Evolutionary conservation across 2,329 filamentous ascomycete species (phyloP), one percentile per base, ranked within the genome.

Genomic region (Colletotrichum sidae): DNA sequence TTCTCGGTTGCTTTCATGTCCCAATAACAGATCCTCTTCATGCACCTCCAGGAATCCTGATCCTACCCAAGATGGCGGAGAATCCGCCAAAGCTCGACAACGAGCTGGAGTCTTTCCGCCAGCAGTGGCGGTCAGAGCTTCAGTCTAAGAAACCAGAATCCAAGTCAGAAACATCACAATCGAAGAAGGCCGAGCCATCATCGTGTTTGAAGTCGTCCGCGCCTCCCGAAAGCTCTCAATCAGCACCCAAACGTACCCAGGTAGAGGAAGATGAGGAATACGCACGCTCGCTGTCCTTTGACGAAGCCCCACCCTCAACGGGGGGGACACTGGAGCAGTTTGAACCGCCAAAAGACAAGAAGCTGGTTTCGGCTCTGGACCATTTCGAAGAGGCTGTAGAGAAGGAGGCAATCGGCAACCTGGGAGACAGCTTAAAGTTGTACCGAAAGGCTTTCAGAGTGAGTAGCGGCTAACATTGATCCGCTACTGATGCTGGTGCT

Each of bases 331-430:
- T 47, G 15, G 60, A 56, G 6, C 38, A 68, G 9, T 47, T 70
- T 13, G 75, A 64, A 33, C 70, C 66, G 5, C 46, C 65, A 37
- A 68, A 71, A 35, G 72, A 76, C 10, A 76, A 70, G 60, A 78
- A 91, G 70, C 92, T 92, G 5, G 81, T 83, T 25, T 92, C 94
- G 10, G 96, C 96, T 1, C 79, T 99, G 13, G 96, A 98, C 71
- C 92, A 97, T 76, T 98, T 96, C 72, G 96, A 98, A 76, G 88
- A 88, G 74, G 96, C 95, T 4, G 94, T 97, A 60, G 92, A 96
- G 78, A 94, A 90, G 77, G 96, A 99, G 79, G 87, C 85, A 0
- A 88, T 92, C 71, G 96, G 96, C 1, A 96, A 88, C 68, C 83
- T 98, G 55, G 94, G 94, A 6, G 95, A 98, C 68, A 98, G 95